A percentile compares a stretch with the other conserved stretches of the same genome.
These are phyloP conservation scores for Chlamydomonas sp. DNA, from an alignment of 139 green algal species.

Conservation along the genomic window DNA sequence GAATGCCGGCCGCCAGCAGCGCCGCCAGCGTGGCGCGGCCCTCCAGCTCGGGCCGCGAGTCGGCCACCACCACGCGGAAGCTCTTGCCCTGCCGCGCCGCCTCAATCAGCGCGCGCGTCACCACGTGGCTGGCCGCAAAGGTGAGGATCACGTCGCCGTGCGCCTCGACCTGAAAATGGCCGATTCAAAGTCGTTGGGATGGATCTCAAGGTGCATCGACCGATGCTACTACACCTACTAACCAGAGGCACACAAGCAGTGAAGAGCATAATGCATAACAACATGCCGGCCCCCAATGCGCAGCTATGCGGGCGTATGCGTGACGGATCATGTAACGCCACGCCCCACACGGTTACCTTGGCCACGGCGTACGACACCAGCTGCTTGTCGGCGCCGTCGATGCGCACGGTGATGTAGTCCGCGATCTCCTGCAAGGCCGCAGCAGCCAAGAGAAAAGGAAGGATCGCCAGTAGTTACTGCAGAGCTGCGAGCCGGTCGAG, in stretches of 20 bases:
- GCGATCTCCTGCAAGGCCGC: slow-evolving; percentile 77
- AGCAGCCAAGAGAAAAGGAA: slow-evolving; percentile 6
- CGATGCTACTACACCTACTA: too few relatives aligned
- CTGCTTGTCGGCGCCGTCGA: slow-evolving; percentile 66
- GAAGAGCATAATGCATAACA: too few relatives aligned
- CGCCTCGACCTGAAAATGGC: neutral
- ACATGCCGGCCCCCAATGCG: too few relatives aligned
- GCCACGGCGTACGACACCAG: slow-evolving; percentile 75
- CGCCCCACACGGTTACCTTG: too few relatives aligned
- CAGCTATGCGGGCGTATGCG: too few relatives aligned
- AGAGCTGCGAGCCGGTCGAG: too few relatives aligned
- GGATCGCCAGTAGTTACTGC: too few relatives aligned
- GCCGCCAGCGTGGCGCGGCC: slow-evolving; percentile 73
- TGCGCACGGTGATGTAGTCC: slow-evolving; percentile 55
- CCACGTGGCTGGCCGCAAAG: slow-evolving; percentile 76
- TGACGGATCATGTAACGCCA: too few relatives aligned
- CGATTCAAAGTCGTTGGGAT: too few relatives aligned
- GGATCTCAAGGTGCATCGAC: neutral
- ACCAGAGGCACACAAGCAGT: too few relatives aligned
- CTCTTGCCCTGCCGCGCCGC: slow-evolving; percentile 53
- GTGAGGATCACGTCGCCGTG: slow-evolving; percentile 94
- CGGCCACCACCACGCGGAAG: slow-evolving; percentile 89
- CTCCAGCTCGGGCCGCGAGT: slow-evolving; percentile 86
- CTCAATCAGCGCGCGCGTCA: slow-evolving; percentile 46
- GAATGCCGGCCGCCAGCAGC: slow-evolving; percentile 74